phyloP scores from a whole-genome alignment of 1,284 basidiomycete genomes.

The Phellopilus nigrolimitatus region DNA sequence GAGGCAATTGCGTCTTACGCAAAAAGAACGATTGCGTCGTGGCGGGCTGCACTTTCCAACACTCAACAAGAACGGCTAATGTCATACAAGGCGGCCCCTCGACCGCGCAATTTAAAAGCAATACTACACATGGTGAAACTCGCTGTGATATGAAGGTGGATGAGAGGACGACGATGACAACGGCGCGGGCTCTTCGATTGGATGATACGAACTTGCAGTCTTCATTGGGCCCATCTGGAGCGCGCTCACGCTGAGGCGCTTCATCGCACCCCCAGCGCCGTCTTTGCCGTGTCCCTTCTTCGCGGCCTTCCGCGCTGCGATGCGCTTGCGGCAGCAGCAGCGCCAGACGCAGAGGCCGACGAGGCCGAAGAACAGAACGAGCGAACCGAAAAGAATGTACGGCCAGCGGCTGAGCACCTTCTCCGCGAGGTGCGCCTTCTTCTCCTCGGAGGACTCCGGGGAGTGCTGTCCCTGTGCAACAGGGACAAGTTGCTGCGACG shows the following conservation, averaged over 20 bases:
- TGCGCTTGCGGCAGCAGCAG: slow-evolving; percentile 50
- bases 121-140: not conserved
- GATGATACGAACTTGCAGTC: slow-evolving; percentile 1
- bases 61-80: no score
- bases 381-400: slow-evolving; percentile 64
- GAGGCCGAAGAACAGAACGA: slow-evolving; percentile 46
- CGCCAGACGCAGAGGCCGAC: slow-evolving; percentile 54
- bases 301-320: slow-evolving; percentile 26
- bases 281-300: slow-evolving; percentile 3
- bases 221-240: slow-evolving; percentile 14
- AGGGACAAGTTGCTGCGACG: slow-evolving; percentile 57
- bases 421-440: slow-evolving; percentile 66
- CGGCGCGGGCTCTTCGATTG: slow-evolving; percentile 1
- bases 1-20: no score
- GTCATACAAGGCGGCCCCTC: no score
- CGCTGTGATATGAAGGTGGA: not conserved
- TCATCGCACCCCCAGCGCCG: not conserved
- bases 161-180: not conserved
- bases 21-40: no score
- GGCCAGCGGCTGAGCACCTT: slow-evolving; percentile 70
- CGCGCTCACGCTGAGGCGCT: slow-evolving; percentile 4
- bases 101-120: no score
- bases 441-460: slow-evolving; percentile 59
- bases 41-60: no score
- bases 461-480: slow-evolving; percentile 54